A percentile compares a stretch with the other conserved stretches of the same genome.
phyloP scores from a whole-genome alignment of 148 eudicot genomes.

The Polygonum aviculare region DNA sequence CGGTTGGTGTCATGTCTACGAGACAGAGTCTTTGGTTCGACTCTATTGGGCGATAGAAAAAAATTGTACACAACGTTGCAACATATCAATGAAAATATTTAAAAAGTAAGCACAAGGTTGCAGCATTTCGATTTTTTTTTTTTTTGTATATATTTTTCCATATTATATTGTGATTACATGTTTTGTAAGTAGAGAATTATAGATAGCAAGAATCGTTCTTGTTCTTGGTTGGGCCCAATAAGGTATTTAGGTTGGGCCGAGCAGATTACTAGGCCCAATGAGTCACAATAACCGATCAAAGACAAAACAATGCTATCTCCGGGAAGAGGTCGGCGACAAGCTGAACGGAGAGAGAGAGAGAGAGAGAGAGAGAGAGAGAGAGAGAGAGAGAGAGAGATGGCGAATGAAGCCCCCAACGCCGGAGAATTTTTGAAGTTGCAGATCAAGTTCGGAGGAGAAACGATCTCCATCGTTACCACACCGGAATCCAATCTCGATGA shows the following conservation, averaged over 20 bases:
- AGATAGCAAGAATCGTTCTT: background rate
- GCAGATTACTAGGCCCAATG: background rate
- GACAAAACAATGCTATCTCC: background rate
- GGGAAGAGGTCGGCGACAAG: background rate
- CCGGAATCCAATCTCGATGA: constrained; percentile 37
- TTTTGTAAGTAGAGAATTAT: background rate
- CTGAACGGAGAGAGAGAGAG: background rate
- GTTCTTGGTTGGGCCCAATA: background rate
- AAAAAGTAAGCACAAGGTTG: too few relatives aligned
- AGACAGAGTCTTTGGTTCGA: too few relatives aligned
- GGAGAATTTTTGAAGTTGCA: constrained; percentile 24
- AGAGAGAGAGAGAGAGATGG: constrained; percentile 9
- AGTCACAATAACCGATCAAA: background rate
- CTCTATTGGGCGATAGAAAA: too few relatives aligned
- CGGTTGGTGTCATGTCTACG: too few relatives aligned
- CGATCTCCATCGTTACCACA: constrained; percentile 32
- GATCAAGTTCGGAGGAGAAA: constrained; percentile 70
- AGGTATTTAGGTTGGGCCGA: background rate
- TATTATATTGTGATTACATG: background rate
- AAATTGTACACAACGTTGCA: too few relatives aligned
- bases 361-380: background rate
- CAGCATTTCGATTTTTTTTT: too few relatives aligned
- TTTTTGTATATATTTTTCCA: too few relatives aligned
- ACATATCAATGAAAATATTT: too few relatives aligned
- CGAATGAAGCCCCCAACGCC: constrained; percentile 14